phyloP scores from a whole-genome alignment of 768 basidiomycete genomes.

The Russula vinacea region DNA sequence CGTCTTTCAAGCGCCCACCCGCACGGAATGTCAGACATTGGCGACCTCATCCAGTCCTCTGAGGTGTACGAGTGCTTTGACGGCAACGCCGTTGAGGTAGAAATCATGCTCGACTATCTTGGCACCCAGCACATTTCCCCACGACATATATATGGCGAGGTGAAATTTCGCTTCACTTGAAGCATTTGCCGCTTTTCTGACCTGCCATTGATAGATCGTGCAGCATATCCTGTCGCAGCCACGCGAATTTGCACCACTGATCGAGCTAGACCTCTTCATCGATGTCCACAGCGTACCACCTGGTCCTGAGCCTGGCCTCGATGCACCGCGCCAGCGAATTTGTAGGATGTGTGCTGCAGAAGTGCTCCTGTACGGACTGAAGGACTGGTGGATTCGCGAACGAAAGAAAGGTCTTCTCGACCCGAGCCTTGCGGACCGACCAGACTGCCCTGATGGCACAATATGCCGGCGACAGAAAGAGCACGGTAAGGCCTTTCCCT shows the following conservation, averaged over 20 bases:
- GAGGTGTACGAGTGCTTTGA: constrained; percentile 80
- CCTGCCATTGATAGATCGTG: constrained; percentile 50
- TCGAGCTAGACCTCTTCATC: constrained; percentile 67
- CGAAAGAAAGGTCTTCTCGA: constrained; percentile 66
- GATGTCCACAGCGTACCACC: constrained; percentile 61
- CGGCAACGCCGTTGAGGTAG: constrained; percentile 74
- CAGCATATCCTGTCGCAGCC: constrained; percentile 58
- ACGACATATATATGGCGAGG: constrained; percentile 74
- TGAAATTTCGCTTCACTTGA: constrained; percentile 31
- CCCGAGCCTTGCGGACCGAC: constrained; percentile 51
- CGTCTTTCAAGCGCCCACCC: constrained; percentile 60
- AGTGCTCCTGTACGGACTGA: constrained; percentile 69
- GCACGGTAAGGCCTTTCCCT: constrained; percentile 46
- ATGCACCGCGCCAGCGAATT: constrained; percentile 55
- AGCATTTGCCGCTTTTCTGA: neutral
- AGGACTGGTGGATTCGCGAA: constrained; percentile 82
- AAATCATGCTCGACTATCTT: constrained; percentile 80
- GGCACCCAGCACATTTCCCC: constrained; percentile 59
- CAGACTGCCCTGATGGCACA: constrained; percentile 65
- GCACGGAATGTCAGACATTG: constrained; percentile 60
- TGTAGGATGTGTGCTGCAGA: constrained; percentile 75
- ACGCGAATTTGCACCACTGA: constrained; percentile 57
- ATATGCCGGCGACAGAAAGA: constrained; percentile 62
- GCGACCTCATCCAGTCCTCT: constrained; percentile 73
- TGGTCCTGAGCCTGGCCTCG: constrained; percentile 54